Evolutionary conservation across 2,329 filamentous ascomycete species (phyloP).

Genomic region (Penicillium sp.): DNA sequence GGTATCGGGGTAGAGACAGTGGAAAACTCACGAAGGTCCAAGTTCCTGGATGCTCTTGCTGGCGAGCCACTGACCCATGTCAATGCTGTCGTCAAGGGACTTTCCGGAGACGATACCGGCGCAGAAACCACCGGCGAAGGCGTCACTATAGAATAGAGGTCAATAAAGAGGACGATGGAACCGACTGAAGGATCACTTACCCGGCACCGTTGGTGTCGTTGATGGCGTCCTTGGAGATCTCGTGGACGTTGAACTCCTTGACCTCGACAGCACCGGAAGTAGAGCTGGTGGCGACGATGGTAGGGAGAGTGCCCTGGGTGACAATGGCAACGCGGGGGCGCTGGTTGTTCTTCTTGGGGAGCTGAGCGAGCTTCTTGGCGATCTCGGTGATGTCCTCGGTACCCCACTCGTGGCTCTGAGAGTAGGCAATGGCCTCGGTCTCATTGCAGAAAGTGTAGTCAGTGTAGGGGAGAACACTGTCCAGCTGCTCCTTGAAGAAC

Average conservation of each 20-base stretch:
- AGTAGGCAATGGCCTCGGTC: constrained; percentile 87
- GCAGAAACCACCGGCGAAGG: constrained; percentile 91
- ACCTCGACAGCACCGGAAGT: constrained; percentile 65
- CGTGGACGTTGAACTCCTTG: constrained; percentile 77
- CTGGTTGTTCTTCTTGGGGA: constrained; percentile 89
- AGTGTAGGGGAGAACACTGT: constrained; percentile 85
- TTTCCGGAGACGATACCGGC: constrained; percentile 88
- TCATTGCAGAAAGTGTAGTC: constrained; percentile 98
- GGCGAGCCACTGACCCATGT: constrained; percentile 96
- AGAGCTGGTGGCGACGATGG: constrained; percentile 75
- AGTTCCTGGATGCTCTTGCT: constrained; percentile 92
- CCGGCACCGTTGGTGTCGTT: constrained; percentile 95
- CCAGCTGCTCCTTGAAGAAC: constrained; percentile 96
- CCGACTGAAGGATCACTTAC: constrained; percentile 40
- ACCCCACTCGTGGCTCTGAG: constrained; percentile 74
- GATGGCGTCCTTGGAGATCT: constrained; percentile 76
- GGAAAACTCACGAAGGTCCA: constrained; percentile 80
- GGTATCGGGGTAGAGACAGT: neutral
- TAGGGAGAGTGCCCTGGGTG: constrained; percentile 92
- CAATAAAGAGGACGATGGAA: constrained; percentile 4
- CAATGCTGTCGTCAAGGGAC: constrained; percentile 73
- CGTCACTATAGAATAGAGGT: constrained; percentile 61
- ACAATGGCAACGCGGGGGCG: constrained; percentile 85
- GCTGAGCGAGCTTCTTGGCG: constrained; percentile 78
- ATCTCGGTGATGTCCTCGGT: constrained; percentile 81